phyloP scores from a whole-genome alignment of 108 stramenopile genomes.

The Discostella stelligeroides region DNA sequence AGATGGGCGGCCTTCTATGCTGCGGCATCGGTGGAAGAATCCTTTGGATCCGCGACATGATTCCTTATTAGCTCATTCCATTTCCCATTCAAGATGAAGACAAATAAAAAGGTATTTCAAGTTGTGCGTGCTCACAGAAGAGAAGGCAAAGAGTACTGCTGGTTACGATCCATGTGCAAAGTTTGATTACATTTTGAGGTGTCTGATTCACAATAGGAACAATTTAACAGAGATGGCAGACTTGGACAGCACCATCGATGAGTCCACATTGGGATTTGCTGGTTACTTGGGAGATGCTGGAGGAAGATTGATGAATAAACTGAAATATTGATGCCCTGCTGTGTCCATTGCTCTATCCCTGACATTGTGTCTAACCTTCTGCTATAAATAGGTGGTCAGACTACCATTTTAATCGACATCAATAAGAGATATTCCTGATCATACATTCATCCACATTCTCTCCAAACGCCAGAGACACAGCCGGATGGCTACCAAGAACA shows the following conservation, averaged over 20 bases:
- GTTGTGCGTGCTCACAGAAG: slow-evolving; percentile 7
- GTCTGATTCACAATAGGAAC: slow-evolving; percentile 19
- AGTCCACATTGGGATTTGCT: slow-evolving; percentile 17
- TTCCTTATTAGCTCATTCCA: slow-evolving; percentile 3
- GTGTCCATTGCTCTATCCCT: too few relatives aligned
- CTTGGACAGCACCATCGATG: slow-evolving; percentile 9
- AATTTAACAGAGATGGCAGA: slow-evolving; percentile 13
- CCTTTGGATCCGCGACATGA: slow-evolving; percentile 3
- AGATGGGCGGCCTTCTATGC: slow-evolving; percentile 1
- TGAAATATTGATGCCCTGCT: neutral
- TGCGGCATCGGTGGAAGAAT: slow-evolving; percentile 14
- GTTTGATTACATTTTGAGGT: slow-evolving; percentile 17
- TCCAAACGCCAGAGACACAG: neutral
- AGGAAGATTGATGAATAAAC: slow-evolving; percentile 9
- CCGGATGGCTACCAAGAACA: neutral
- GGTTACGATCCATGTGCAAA: slow-evolving; percentile 22
- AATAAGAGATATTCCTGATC: slow-evolving; percentile 1
- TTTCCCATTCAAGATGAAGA: neutral
- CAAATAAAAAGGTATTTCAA: slow-evolving; percentile 26
- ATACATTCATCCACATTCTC: slow-evolving; percentile 7
- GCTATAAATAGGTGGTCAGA: slow-evolving; percentile 31
- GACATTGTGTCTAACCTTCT: too few relatives aligned
- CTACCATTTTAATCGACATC: slow-evolving; percentile 16
- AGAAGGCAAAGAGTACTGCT: neutral
- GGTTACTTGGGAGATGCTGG: slow-evolving; percentile 16